Evolutionary conservation across 495 filamentous ascomycete species (phyloP).

Genomic region (Rostrohypoxylon terebratum): DNA sequence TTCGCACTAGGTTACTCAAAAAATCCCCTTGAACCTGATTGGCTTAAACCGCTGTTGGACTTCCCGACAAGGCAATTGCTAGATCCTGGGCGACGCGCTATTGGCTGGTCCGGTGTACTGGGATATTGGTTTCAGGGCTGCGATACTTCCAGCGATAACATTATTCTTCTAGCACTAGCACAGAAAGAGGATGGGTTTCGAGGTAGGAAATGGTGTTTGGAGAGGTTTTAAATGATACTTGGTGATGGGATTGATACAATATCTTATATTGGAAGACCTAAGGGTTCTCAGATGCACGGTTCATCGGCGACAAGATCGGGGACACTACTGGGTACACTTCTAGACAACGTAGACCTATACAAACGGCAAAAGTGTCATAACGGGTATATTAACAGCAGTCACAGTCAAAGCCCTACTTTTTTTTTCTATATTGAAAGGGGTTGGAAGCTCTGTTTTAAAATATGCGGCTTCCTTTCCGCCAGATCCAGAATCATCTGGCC

Average conservation of each 20-base stretch:
- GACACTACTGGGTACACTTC: too few relatives aligned
- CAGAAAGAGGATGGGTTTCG: background rate
- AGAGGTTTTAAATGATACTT: background rate
- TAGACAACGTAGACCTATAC: background rate
- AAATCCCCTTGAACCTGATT: background rate
- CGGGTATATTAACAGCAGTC: background rate
- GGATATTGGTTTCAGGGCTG: background rate
- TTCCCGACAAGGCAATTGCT: background rate
- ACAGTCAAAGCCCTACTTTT: background rate
- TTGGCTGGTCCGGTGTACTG: background rate
- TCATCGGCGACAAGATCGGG: too few relatives aligned
- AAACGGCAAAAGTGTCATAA: background rate
- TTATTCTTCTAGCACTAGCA: background rate
- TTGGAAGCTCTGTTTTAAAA: constrained; percentile 57
- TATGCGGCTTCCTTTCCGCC: constrained; percentile 54
- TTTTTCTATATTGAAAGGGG: constrained; percentile 29
- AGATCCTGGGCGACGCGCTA: background rate
- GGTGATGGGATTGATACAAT: background rate
- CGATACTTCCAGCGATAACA: background rate
- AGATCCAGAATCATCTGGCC: constrained; percentile 74
- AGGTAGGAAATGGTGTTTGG: background rate
- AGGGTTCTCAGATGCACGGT: too few relatives aligned
- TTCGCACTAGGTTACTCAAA: background rate
- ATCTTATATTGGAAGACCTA: too few relatives aligned
- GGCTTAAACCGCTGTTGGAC: background rate